Evolutionary conservation across 2,329 filamentous ascomycete species (phyloP).

Genomic region (Neopestalotiopsis sp.): DNA sequence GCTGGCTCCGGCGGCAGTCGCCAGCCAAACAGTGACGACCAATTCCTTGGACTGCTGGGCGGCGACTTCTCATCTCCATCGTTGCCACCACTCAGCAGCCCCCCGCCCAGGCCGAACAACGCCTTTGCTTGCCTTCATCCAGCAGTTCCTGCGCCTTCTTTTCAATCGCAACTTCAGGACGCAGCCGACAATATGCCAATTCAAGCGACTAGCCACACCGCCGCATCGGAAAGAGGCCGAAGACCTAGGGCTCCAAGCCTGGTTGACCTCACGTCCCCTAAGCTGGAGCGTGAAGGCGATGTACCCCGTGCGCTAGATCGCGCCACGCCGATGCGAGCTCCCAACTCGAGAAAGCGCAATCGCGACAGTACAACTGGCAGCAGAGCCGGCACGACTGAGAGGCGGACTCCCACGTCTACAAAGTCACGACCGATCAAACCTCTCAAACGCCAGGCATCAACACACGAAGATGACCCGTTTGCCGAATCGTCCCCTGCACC

Average conservation of each 20-base stretch:
- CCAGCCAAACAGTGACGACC: conserved; percentile 26
- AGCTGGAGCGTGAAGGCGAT: conserved; percentile 22
- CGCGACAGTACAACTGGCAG: conserved; percentile 17
- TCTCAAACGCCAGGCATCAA: conserved; percentile 33
- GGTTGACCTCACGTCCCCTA: conserved; percentile 15
- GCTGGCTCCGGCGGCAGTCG: neutral
- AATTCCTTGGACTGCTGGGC: conserved; percentile 25
- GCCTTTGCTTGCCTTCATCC: conserved; percentile 17
- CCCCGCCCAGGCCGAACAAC: conserved; percentile 22
- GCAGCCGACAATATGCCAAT: neutral
- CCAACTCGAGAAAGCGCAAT: conserved; percentile 24
- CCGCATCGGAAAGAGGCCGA: neutral
- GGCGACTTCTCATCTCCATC: conserved; percentile 36
- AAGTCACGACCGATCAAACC: conserved; percentile 24
- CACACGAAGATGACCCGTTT: conserved; percentile 29
- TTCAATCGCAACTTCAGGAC: neutral
- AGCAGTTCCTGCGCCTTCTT: conserved; percentile 8
- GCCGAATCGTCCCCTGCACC: conserved; percentile 23
- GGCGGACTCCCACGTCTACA: conserved; percentile 28
- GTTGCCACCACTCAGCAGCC: conserved; percentile 31
- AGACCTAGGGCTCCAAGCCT: conserved; percentile 8
- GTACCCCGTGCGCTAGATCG: conserved; percentile 25
- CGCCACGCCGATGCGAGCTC: conserved; percentile 29
- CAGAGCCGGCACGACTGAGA: conserved; percentile 21
- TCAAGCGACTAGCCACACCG: neutral